Evolutionary conservation across 129 eudicot species (phyloP), one percentile per base, ranked within the genome.

Genomic region (Flaveria bidentis): DNA sequence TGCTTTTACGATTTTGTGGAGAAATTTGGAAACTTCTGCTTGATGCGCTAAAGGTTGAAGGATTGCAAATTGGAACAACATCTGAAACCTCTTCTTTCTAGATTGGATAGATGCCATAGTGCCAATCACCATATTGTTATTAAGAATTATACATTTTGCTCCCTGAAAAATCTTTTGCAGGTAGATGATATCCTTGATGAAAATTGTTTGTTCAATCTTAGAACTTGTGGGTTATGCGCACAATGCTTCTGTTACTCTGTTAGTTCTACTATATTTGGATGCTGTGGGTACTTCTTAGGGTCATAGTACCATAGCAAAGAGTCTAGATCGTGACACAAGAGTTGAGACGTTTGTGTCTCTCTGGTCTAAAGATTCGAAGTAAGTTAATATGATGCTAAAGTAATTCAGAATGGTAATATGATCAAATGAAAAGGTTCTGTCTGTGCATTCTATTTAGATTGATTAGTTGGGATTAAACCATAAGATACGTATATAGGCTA

Each of bases 401-500:
- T 50, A 50, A 3, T 50, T 47, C 2, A 33, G 25, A 76, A 33
- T 36, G 51, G 28, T 75, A 47, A 49, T 46, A 62, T 47, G 79
- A 50, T 10, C 33, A 2, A 50, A 76, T 33, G 28, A n/a, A 15
- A 36, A 36, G 41, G 41, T 36, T 36, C 5, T 0, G 7, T 36
- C 41, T 5, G 7, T 36, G 41, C 41, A 36, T 36, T 36, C 4
- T 36, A 36, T 36, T 3, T 50, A 15, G n/a, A 50, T 50, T 50
- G 75, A 50, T 18, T 33, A 52, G 5, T 33, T 55, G 67, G 20
- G 46, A 71, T 71, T 15, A 2, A 72, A 9, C 33, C 42, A 5
- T 42, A 46, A 77, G 68, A 39, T 65, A 62, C 50, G 22, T 79
- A 6, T 20, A 36, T 47, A 62, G 18, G 78, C 68, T 72, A 47